Evolutionary conservation across 2,329 filamentous ascomycete genomes (phyloP).

Genomic region (Microsporum canis): DNA sequence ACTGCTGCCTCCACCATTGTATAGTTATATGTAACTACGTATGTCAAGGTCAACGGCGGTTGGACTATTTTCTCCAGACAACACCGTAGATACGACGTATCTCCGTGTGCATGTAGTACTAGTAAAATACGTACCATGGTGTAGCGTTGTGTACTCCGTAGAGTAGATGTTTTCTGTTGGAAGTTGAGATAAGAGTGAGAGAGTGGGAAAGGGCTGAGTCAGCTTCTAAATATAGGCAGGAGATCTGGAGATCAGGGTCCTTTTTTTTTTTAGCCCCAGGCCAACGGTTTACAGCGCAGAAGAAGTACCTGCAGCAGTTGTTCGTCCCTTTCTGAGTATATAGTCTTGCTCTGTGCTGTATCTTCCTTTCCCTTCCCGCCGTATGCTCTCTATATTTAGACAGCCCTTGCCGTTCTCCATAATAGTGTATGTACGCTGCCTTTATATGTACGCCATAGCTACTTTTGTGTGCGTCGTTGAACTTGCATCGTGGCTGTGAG

Average conservation of each 20-base stretch:
- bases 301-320: neutral
- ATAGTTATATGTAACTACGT: too few species aligned
- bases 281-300: neutral
- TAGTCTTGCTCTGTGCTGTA: neutral
- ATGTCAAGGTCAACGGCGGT: too few species aligned
- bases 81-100: too few species aligned
- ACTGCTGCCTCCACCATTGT: neutral
- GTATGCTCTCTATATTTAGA: neutral
- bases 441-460: neutral
- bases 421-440: neutral
- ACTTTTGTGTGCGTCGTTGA: neutral
- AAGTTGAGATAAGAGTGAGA: neutral
- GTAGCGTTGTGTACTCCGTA: too few species aligned
- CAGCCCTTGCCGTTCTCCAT: neutral
- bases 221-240: neutral
- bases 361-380: neutral
- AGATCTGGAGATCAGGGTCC: slow-evolving; percentile 1
- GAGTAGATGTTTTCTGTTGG: neutral
- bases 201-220: neutral
- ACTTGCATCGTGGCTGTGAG: neutral
- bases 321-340: neutral
- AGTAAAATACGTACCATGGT: too few species aligned
- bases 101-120: too few species aligned
- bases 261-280: neutral
- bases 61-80: too few species aligned